Evolutionary conservation across 2,329 filamentous ascomycete species (phyloP).

Genomic region (Trichoderma aggressivum): DNA sequence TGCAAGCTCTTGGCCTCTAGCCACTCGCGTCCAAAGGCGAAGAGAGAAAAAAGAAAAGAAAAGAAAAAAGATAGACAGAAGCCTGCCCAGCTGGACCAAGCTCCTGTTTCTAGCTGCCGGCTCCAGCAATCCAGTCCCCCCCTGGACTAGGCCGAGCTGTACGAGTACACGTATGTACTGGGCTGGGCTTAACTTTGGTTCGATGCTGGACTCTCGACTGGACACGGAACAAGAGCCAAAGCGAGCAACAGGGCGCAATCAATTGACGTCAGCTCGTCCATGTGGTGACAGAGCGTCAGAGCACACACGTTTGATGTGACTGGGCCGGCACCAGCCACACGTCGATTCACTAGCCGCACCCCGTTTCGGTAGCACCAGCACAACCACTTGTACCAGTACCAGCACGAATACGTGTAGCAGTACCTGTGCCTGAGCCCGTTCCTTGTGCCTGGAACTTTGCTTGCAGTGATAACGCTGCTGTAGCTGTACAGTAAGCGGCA

Average conservation of each 20-base stretch:
- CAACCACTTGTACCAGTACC: neutral
- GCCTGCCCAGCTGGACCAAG: neutral
- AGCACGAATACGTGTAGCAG: neutral
- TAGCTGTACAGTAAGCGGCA: neutral
- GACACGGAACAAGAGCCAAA: neutral
- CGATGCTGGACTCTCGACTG: neutral
- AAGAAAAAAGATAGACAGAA: neutral
- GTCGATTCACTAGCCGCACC: constrained; percentile 5
- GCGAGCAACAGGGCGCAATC: neutral
- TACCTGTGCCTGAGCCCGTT: neutral
- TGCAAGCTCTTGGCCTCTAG: neutral
- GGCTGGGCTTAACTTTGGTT: neutral
- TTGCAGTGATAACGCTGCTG: neutral
- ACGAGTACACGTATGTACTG: neutral
- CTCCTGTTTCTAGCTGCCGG: neutral
- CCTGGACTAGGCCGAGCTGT: neutral
- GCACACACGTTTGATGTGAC: constrained; percentile 8
- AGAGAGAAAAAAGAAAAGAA: neutral
- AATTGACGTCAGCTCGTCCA: constrained; percentile 18
- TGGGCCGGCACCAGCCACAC: constrained; percentile 13
- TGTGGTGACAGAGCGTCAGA: neutral
- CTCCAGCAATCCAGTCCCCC: neutral
- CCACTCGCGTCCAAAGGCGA: neutral
- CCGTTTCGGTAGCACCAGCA: constrained; percentile 7
- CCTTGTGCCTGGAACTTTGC: neutral